These are phyloP conservation scores for Rubus idaeus DNA, from an alignment of 306 rosid species.

Conservation along the genomic window DNA sequence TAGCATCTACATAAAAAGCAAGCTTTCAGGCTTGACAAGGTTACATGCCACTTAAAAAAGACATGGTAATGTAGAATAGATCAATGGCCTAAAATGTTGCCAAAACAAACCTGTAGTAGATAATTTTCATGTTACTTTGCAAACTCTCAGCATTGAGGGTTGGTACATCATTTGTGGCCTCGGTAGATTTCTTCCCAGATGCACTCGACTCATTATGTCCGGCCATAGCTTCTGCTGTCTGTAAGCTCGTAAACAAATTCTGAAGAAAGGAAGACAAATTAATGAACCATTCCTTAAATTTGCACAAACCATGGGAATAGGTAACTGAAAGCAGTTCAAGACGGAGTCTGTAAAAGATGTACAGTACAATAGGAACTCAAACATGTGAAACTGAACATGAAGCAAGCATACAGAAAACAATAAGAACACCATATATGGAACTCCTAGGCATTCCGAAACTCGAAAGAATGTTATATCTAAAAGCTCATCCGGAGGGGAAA, in stretches of 20 bases:
- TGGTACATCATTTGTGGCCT: slow-evolving; percentile 50
- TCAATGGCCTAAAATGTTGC: neutral
- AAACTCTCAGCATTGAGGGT: slow-evolving; percentile 82
- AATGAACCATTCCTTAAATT: slow-evolving; percentile 3
- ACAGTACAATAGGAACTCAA: neutral
- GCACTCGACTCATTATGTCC: slow-evolving; percentile 54
- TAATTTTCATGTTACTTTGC: slow-evolving; percentile 81
- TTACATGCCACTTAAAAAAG: neutral
- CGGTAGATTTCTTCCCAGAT: slow-evolving; percentile 66
- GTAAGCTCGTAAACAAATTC: slow-evolving; percentile 21
- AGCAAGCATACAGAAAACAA: neutral
- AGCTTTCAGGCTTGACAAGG: neutral
- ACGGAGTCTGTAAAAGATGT: neutral
- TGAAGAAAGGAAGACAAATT: slow-evolving; percentile 20
- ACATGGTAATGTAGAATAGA: neutral
- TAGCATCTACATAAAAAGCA: neutral
- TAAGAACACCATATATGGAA: neutral
- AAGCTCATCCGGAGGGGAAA: neutral
- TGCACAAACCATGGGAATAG: neutral
- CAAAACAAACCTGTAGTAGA: slow-evolving; percentile 79
- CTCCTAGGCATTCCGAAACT: neutral
- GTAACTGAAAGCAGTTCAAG: neutral
- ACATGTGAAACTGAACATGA: neutral
- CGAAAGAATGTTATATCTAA: neutral
- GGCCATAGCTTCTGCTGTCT: slow-evolving; percentile 52